These are phyloP conservation scores for Candida hispaniensis DNA, from an alignment of 805 yeast species.

Conservation along the genomic window DNA sequence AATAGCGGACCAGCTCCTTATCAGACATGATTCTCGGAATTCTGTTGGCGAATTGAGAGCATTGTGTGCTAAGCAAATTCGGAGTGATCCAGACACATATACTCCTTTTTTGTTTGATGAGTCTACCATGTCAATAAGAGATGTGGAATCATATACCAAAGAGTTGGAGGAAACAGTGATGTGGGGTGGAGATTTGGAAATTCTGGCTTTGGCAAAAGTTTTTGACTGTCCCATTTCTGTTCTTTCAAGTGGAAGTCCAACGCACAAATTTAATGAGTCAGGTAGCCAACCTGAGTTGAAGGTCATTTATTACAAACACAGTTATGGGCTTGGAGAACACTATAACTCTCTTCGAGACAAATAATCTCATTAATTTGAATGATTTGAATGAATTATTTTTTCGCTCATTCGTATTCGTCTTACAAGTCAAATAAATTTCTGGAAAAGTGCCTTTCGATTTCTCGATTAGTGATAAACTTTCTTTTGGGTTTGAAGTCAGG, in stretches of 20 bases:
- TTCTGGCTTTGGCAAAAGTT: constrained; percentile 66
- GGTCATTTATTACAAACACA: constrained; percentile 73
- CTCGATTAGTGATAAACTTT: too few relatives aligned
- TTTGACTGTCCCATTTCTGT: constrained; percentile 66
- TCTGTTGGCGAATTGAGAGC: constrained; percentile 48
- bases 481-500: too few relatives aligned
- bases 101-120: constrained; percentile 80
- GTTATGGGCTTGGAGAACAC: constrained; percentile 88
- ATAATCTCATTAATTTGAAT: too few relatives aligned
- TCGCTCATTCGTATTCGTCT: too few relatives aligned
- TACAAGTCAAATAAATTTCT: too few relatives aligned
- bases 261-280: constrained; percentile 50
- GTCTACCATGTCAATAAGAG: constrained; percentile 48
- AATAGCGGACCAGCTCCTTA: constrained; percentile 60
- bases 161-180: constrained; percentile 66
- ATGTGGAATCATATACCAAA: constrained; percentile 55
- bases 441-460: too few relatives aligned
- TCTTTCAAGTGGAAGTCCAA: constrained; percentile 65
- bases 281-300: constrained; percentile 42
- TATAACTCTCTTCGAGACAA: constrained; percentile 56
- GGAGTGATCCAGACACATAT: constrained; percentile 54
- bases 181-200: constrained; percentile 97
- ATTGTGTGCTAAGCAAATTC: constrained; percentile 56
- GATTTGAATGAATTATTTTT: too few relatives aligned
- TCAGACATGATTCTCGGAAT: constrained; percentile 37